A percentile compares a stretch with the other conserved stretches of the same genome.
Evolutionary conservation across 2,329 filamentous ascomycete genomes (phyloP).

Genomic region (Aspergillus awamori): DNA sequence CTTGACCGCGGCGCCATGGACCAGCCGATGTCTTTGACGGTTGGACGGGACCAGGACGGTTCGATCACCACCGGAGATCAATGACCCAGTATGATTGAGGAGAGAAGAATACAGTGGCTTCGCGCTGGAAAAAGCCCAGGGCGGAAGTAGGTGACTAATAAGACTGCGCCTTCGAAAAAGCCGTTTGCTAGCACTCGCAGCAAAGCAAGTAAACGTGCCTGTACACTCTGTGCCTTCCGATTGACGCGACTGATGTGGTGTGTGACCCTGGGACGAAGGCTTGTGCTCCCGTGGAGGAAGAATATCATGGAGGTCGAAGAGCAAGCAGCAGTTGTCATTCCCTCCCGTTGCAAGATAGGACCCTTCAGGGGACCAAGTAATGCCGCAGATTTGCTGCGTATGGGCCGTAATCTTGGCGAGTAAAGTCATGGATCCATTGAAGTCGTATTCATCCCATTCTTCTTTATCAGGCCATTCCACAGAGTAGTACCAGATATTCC

Average conservation of each 20-base stretch:
- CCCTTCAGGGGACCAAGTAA: constrained; percentile 83
- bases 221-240: constrained; percentile 19
- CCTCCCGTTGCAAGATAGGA: constrained; percentile 80
- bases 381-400: constrained; percentile 85
- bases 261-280: constrained; percentile 14
- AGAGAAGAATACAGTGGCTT: constrained; percentile 25
- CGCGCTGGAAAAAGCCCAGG: constrained; percentile 27
- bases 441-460: constrained; percentile 68
- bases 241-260: constrained; percentile 14
- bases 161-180: constrained; percentile 28
- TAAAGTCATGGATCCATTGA: constrained; percentile 77
- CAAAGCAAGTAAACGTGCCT: constrained; percentile 27
- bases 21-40: constrained; percentile 70
- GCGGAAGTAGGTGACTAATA: constrained; percentile 31
- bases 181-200: constrained; percentile 23
- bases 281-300: constrained; percentile 24
- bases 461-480: constrained; percentile 73
- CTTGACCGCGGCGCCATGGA: constrained; percentile 87
- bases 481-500: constrained; percentile 83
- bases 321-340: constrained; percentile 86
- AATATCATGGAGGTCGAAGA: constrained; percentile 72
- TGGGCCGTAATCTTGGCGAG: constrained; percentile 78
- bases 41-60: constrained; percentile 57
- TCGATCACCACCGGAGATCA: constrained; percentile 37
- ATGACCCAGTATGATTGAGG: constrained; percentile 29